These are phyloP conservation scores for Microdochium trichocladiopsis DNA, from an alignment of 2,329 filamentous ascomycete species.

Conservation along the genomic window DNA sequence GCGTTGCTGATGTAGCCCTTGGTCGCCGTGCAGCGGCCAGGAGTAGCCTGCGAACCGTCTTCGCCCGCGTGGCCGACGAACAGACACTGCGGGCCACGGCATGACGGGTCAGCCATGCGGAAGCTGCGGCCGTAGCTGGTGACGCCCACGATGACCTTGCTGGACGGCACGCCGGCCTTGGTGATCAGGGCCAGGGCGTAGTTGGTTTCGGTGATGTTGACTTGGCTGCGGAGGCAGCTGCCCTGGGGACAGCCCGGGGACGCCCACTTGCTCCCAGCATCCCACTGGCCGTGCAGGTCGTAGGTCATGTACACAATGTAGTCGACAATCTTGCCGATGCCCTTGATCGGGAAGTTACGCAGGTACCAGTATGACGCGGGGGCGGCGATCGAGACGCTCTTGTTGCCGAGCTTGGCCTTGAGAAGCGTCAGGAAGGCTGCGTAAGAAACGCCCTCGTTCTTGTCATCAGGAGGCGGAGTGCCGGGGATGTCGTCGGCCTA, in stretches of 20 bases:
- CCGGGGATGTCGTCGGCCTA: too few relatives aligned
- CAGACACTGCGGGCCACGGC: slow-evolving; percentile 11
- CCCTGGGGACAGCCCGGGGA: not conserved
- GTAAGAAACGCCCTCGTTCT: not conserved
- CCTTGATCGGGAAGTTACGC: slow-evolving; percentile 9
- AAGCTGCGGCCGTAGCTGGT: too few relatives aligned
- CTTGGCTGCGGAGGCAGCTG: slow-evolving; percentile 25
- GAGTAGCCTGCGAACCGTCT: too few relatives aligned
- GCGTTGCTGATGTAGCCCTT: too few relatives aligned
- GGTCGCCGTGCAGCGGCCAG: too few relatives aligned
- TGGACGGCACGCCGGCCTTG: slow-evolving; percentile 20
- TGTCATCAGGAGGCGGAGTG: too few relatives aligned
- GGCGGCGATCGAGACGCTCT: slow-evolving; percentile 7
- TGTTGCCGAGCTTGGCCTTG: not conserved
- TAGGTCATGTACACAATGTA: slow-evolving; percentile 15
- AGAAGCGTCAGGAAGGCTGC: not conserved
- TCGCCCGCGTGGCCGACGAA: too few relatives aligned
- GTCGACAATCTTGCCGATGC: slow-evolving; percentile 8
- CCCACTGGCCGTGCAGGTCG: slow-evolving; percentile 15
- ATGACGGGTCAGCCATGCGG: slow-evolving; percentile 20
- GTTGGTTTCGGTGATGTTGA: slow-evolving; percentile 29
- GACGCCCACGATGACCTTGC: slow-evolving; percentile 23
- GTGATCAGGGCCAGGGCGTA: slow-evolving; percentile 26
- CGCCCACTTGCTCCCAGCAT: not conserved
- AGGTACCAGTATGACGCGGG: too few relatives aligned